phyloP scores from a whole-genome alignment of 176 grass and related monocot species.

The Typha latifolia region DNA sequence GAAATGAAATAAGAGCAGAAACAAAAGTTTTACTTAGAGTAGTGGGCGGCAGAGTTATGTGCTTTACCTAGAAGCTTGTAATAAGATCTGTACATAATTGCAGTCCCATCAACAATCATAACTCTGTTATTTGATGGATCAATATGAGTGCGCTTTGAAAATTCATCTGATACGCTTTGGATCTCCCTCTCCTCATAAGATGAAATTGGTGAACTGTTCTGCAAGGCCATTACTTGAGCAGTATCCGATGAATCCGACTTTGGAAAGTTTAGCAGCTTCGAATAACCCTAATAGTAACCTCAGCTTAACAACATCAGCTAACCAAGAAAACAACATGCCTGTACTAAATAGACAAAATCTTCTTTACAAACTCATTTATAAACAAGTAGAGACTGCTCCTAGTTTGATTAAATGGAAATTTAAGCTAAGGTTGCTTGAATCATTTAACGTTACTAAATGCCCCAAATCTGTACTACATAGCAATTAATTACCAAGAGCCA shows the following conservation, averaged over 20 bases:
- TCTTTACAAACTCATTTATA: background rate
- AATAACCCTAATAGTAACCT: constrained; percentile 26
- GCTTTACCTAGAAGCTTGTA: constrained; percentile 81
- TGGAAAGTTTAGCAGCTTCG: constrained; percentile 27
- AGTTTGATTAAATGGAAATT: background rate
- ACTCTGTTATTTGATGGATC: constrained; percentile 56
- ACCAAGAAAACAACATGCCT: background rate
- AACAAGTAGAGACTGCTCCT: background rate
- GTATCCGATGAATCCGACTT: constrained; percentile 18
- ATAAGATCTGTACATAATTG: constrained; percentile 96
- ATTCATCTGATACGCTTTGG: constrained; percentile 17
- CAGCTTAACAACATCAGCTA: background rate
- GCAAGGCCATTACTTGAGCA: constrained; percentile 31
- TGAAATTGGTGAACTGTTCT: constrained; percentile 23
- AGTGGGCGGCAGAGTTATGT: background rate
- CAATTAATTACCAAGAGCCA: background rate
- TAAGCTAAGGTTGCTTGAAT: background rate
- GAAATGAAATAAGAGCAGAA: background rate
- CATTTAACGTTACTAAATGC: background rate
- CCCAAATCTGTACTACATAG: background rate
- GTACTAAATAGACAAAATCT: background rate
- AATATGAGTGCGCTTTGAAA: constrained; percentile 13
- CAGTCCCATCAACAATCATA: constrained; percentile 89
- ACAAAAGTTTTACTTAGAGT: background rate
- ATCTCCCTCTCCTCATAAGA: constrained; percentile 28